phyloP scores from a whole-genome alignment of 2,329 filamentous ascomycete species.

The Alternaria arbusti region DNA sequence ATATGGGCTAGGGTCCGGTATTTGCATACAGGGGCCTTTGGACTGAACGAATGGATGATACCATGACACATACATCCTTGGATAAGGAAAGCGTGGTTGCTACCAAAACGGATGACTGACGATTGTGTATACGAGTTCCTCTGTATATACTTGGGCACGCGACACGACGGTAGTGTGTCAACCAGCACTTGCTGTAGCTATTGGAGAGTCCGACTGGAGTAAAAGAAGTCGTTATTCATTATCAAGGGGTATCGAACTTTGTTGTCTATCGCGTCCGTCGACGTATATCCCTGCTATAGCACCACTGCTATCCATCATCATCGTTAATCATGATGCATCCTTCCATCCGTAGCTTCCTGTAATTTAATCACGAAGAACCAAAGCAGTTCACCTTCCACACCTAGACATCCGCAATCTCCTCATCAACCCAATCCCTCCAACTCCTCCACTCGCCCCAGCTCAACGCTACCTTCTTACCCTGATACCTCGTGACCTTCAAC shows the following conservation, averaged over 20 bases:
- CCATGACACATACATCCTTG: background rate
- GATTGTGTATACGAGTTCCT: background rate
- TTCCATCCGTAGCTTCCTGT: background rate
- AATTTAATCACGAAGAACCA: background rate
- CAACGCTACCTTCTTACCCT: conserved; percentile 78
- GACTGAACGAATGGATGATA: background rate
- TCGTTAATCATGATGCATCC: background rate
- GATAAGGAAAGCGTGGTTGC: background rate
- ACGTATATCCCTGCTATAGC: background rate
- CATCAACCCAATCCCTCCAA: conserved; percentile 77
- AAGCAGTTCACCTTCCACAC: background rate
- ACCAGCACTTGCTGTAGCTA: background rate
- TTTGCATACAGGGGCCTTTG: background rate
- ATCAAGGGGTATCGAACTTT: background rate
- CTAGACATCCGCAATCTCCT: conserved; percentile 28
- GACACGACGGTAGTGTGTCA: background rate
- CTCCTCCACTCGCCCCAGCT: conserved; percentile 76
- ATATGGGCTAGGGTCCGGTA: background rate
- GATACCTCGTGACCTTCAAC: conserved; percentile 81
- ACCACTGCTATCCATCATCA: background rate
- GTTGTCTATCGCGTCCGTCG: background rate
- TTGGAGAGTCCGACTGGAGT: background rate
- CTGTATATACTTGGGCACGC: background rate
- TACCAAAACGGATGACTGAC: background rate
- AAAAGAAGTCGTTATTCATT: background rate